Evolutionary conservation across 768 basidiomycete genomes (phyloP).

Genomic region (Mycena polygramma): DNA sequence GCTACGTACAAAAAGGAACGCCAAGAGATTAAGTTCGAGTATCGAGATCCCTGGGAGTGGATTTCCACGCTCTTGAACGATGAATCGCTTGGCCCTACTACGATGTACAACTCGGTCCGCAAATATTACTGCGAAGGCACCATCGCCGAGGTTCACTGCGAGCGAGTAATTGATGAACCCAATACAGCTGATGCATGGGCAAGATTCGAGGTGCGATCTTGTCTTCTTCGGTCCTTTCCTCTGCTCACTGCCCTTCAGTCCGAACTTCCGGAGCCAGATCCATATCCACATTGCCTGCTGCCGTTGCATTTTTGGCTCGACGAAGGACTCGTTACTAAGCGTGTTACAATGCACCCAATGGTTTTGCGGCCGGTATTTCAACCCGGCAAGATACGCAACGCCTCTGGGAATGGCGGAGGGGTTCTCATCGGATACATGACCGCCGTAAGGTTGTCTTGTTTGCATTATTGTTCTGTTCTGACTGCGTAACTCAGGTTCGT

Average conservation of each 20-base stretch:
- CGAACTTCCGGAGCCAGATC: conserved; percentile 34
- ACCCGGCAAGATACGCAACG: conserved; percentile 46
- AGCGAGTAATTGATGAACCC: conserved; percentile 44
- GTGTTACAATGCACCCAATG: conserved; percentile 46
- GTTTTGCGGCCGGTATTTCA: conserved; percentile 43
- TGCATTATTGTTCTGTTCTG: conserved; percentile 2
- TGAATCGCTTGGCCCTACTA: conserved; percentile 32
- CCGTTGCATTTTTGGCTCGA: conserved; percentile 49
- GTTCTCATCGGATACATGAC: conserved; percentile 47
- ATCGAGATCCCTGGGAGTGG: conserved; percentile 48
- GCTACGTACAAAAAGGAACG: conserved; percentile 34
- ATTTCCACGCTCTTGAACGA: conserved; percentile 41
- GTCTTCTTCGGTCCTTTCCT: conserved; percentile 6
- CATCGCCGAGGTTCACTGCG: conserved; percentile 8
- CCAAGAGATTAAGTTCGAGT: conserved; percentile 41
- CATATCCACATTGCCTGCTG: conserved; percentile 40
- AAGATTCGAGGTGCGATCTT: conserved; percentile 39
- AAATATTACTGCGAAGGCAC: conserved; percentile 42
- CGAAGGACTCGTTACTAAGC: conserved; percentile 45
- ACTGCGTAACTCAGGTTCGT: conserved; percentile 20
- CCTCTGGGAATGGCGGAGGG: conserved; percentile 50
- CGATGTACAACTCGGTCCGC: conserved; percentile 40
- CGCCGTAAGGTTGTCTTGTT: conserved; percentile 29
- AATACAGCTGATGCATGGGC: conserved; percentile 48
- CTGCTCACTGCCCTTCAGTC: conserved; percentile 15